phyloP scores from a whole-genome alignment of 2,329 filamentous ascomycete species.

The Xenosphaeropsis pyriputrescens region DNA sequence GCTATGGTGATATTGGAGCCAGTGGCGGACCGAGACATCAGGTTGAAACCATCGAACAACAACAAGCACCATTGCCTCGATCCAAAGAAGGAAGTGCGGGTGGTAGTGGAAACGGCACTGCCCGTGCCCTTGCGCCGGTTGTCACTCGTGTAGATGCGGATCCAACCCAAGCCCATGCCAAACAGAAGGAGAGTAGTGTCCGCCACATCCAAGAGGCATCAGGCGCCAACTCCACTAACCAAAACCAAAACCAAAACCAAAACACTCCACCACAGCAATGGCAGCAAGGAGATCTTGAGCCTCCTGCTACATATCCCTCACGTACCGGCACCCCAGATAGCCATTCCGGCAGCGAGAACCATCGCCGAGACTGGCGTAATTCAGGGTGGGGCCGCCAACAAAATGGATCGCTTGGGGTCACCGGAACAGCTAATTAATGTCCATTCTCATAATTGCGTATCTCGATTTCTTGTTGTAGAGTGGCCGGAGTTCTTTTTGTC shows the following conservation, averaged over 20 bases:
- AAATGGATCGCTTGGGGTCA: constrained; percentile 18
- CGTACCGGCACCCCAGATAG: constrained; percentile 18
- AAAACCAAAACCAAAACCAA: constrained; percentile 29
- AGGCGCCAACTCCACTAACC: constrained; percentile 10
- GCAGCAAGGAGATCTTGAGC: constrained; percentile 17
- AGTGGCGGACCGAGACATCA: constrained; percentile 38
- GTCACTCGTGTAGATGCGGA: constrained; percentile 74
- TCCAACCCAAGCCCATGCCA: constrained; percentile 51
- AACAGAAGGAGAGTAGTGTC: constrained; percentile 74
- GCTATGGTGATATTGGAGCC: constrained; percentile 64
- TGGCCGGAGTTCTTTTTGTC: too few species aligned
- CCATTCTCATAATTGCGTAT: neutral
- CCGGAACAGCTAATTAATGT: constrained; percentile 12
- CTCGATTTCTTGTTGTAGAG: too few species aligned
- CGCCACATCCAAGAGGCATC: constrained; percentile 54
- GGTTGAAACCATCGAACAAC: constrained; percentile 36
- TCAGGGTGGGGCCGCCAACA: constrained; percentile 18
- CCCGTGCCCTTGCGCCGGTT: constrained; percentile 31
- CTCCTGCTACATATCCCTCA: constrained; percentile 11
- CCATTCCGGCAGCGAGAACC: constrained; percentile 8
- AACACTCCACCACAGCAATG: constrained; percentile 34
- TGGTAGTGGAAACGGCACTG: constrained; percentile 2
- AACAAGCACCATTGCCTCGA: constrained; percentile 31
- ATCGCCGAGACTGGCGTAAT: constrained; percentile 16
- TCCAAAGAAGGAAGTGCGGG: constrained; percentile 29